Evolutionary conservation across 1,284 basidiomycete species (phyloP).

Genomic region (Ganoderma sinense): DNA sequence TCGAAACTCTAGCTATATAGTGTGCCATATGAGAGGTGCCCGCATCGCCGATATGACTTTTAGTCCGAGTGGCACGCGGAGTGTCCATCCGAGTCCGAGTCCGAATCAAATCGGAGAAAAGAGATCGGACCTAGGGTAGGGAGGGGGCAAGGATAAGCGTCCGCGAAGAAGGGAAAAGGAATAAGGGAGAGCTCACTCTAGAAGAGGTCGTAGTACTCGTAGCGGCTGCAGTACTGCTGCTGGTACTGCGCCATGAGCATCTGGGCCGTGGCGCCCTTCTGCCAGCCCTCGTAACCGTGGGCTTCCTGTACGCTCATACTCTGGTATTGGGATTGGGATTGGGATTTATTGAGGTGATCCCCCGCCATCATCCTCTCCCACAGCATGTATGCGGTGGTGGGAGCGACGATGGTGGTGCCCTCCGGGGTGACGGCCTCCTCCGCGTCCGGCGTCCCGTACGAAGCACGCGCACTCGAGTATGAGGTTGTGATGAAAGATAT

Average conservation of each 20-base stretch:
- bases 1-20: neutral
- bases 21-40: constrained; percentile 2
- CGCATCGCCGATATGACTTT: neutral
- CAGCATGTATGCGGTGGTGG: neutral
- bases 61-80: neutral
- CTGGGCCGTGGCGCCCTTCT: neutral
- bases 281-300: neutral
- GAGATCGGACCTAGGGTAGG: neutral
- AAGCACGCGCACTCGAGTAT: neutral
- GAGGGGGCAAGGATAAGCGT: neutral
- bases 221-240: neutral
- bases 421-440: neutral
- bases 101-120: neutral
- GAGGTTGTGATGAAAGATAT: neutral
- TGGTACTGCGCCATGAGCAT: neutral
- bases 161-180: neutral
- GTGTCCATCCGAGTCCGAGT: neutral
- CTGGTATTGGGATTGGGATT: neutral
- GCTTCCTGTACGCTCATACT: neutral
- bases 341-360: neutral
- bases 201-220: neutral
- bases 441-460: neutral
- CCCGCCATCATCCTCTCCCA: neutral
- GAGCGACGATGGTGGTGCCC: neutral
- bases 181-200: neutral